Conservation (phyloP, 1,139 yeast genomes). For the Geotrichum restrictum region DNA sequence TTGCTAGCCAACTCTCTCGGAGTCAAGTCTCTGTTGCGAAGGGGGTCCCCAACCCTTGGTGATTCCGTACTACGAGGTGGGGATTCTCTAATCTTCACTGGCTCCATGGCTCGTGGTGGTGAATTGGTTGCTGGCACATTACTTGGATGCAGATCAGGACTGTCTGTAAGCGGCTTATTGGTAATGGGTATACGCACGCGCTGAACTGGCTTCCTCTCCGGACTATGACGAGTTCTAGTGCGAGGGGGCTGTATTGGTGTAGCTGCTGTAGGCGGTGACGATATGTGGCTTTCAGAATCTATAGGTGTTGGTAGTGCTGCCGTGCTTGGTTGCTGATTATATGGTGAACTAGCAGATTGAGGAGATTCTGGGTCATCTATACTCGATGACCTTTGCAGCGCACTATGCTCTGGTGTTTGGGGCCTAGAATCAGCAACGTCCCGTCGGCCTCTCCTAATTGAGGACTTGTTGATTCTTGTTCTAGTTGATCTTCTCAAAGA, state of each 20-base stretch:
- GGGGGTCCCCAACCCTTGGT: not conserved
- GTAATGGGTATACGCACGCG: slow-evolving; percentile 14
- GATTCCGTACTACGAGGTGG: not conserved
- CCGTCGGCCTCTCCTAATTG: slow-evolving; percentile 26
- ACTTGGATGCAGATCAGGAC: slow-evolving; percentile 3
- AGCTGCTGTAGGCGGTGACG: slow-evolving; percentile 5
- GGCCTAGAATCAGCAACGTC: slow-evolving; percentile 11
- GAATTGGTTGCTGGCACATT: not conserved
- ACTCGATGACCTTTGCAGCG: not conserved
- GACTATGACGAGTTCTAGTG: not conserved
- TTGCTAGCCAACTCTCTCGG: not conserved
- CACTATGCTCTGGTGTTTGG: not conserved
- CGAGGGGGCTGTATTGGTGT: slow-evolving; percentile 3
- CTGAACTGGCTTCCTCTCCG: slow-evolving; percentile 1
- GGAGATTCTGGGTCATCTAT: not conserved
- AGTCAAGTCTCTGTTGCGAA: not conserved
- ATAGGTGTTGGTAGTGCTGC: not conserved
- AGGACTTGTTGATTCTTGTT: slow-evolving; percentile 31
- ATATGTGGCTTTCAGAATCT: slow-evolving; percentile 5
- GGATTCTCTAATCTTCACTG: not conserved
- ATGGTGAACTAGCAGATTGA: not conserved
- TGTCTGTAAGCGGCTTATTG: slow-evolving; percentile 14
- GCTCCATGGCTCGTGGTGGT: not conserved
- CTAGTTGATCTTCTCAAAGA: slow-evolving; percentile 33
- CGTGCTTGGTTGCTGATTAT: not conserved